phyloP scores from a whole-genome alignment of 345 rosid genomes.

The Hirschfeldia incana region DNA sequence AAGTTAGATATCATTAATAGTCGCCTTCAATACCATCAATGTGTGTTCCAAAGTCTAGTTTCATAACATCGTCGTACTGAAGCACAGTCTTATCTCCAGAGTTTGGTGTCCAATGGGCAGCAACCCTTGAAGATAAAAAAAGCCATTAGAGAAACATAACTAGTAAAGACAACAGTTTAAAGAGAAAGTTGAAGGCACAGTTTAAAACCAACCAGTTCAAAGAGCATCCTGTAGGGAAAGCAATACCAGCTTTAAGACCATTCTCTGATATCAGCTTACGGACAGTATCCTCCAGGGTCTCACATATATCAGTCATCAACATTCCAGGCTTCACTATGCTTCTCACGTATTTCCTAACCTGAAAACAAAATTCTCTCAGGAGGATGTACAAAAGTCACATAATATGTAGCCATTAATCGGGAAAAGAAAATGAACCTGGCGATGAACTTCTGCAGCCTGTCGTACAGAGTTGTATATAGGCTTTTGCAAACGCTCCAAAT shows the following conservation, averaged over 20 bases:
- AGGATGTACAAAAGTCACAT: not conserved
- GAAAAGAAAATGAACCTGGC: slow-evolving; percentile 55
- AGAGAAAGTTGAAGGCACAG: not conserved
- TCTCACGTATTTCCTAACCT: slow-evolving; percentile 74
- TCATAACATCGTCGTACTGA: slow-evolving; percentile 95
- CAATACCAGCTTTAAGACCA: slow-evolving; percentile 97
- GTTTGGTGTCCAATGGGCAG: slow-evolving; percentile 99
- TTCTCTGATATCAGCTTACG: slow-evolving; percentile 86
- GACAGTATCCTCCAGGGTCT: slow-evolving; percentile 83
- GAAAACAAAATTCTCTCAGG: not conserved
- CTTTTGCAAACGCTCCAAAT: slow-evolving; percentile 77
- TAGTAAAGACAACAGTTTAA: slow-evolving; percentile 4
- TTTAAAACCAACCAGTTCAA: slow-evolving; percentile 64
- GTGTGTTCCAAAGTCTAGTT: slow-evolving; percentile 96
- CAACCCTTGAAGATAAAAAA: slow-evolving; percentile 59
- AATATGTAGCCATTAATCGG: not conserved
- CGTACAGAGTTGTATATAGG: slow-evolving; percentile 90
- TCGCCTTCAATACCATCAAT: slow-evolving; percentile 61
- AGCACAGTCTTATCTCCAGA: slow-evolving; percentile 94
- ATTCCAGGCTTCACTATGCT: slow-evolving; percentile 86
- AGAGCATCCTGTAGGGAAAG: slow-evolving; percentile 98
- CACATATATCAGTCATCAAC: slow-evolving; percentile 93
- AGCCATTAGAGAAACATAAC: slow-evolving; percentile 23
- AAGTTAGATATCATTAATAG: not conserved
- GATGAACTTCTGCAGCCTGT: slow-evolving; percentile 98